Conservation (phyloP, 768 basidiomycete species). For the Boletus sensibilis region DNA sequence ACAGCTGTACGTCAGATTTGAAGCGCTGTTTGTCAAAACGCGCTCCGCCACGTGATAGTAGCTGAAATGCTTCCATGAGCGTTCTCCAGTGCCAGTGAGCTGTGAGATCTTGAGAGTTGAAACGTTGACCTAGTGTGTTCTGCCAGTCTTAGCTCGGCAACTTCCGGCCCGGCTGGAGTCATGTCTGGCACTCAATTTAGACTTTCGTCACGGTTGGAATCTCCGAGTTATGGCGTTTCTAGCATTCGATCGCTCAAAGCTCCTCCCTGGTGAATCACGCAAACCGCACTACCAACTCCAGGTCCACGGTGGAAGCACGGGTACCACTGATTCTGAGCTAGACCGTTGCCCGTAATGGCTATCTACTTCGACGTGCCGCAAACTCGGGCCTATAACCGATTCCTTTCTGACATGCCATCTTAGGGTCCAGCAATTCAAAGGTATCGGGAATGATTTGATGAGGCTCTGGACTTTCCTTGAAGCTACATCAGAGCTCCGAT, state of each 20-base stretch:
- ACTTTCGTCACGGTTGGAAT: too few relatives aligned
- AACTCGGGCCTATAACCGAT: not conserved
- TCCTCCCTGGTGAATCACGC: too few relatives aligned
- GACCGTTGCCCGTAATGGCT: not conserved
- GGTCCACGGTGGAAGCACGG: not conserved
- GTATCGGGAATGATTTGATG: not conserved
- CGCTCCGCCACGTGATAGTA: slow-evolving; percentile 84
- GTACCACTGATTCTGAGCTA: not conserved
- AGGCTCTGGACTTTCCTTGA: not conserved
- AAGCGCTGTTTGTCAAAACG: slow-evolving; percentile 78
- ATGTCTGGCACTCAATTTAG: too few relatives aligned
- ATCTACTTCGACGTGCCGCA: not conserved
- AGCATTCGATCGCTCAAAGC: too few relatives aligned
- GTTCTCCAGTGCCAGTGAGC: not conserved
- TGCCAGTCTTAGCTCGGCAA: slow-evolving; percentile 3
- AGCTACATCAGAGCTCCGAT: not conserved
- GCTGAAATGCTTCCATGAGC: slow-evolving; percentile 81
- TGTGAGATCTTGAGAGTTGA: not conserved
- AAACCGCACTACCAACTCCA: too few relatives aligned
- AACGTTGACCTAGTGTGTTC: too few relatives aligned
- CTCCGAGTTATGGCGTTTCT: not conserved
- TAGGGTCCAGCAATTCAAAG: too few relatives aligned
- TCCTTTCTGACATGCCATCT: not conserved
- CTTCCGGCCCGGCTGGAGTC: slow-evolving; percentile 12
- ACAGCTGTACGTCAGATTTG: slow-evolving; percentile 65